Base-by-base conservation (phyloP, 2,329 filamentous ascomycete species). In the Phyllosticta citrichinensis region DNA sequence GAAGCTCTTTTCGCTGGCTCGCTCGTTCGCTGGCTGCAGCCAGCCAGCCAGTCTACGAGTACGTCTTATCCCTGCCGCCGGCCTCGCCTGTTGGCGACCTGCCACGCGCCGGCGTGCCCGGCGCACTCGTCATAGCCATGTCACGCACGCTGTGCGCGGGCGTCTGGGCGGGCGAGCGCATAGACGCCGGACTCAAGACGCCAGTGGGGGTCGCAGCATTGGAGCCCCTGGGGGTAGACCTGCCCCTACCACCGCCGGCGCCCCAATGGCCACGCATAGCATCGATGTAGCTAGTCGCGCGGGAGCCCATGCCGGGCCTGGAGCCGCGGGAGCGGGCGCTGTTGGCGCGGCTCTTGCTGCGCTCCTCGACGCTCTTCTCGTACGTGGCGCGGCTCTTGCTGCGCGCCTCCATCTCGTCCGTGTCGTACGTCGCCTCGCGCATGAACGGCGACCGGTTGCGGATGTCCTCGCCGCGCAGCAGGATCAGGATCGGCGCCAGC, bases 401-500 rank as follows among this genome's bases (percentile, higher is more conserved):
- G 40, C 40, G 52, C 6, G 17, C 51, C 12, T 50, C 61, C 22
- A 68, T 66, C 2, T 63, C 64, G 10, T 63, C 62, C 22, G 65
- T 5, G 40, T 47, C 64, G 57, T 67, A 70, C 9, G 54, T 55
- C 4, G 56, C 56, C 3, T 50, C n/a, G 19, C 56, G 33, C 56
- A 57, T 57, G 25, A 50, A 57, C 9, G 47, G 56, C 19, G 27
- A 47, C 12, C 35, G 22, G 12, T 33, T 25, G n/a, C 56, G n/a
- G 19, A 62, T 53, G 30, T 58, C 56, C 33, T 52, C 33, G n/a
- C 60, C 35, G 6, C 25, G 19, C 25, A 22, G 6, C 14, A 62
- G 25, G 4, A 79, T 60, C 1, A 77, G 71, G 0, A 77, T 65
- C 0, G 76, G 76, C 2, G 77, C 76, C 35, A 74, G 60, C 2